Evolutionary conservation across 805 yeast genomes (phyloP).

Genomic region (Yamadazyma akitaensis): DNA sequence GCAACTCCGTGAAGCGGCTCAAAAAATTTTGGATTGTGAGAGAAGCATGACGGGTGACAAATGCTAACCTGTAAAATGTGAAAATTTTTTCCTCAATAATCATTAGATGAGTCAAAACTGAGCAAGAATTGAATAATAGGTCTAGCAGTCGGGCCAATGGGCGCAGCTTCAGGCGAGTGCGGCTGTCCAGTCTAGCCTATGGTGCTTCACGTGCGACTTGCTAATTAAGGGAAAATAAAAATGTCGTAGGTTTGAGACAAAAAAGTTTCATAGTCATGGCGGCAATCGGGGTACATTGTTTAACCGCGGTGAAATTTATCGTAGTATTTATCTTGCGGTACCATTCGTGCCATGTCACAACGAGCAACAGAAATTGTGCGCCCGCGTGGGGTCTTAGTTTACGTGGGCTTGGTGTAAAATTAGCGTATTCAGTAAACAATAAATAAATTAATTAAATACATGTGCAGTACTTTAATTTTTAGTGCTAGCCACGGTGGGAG

Average conservation of each 20-base stretch:
- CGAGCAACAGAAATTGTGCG: background rate
- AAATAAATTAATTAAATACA: background rate
- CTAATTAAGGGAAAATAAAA: background rate
- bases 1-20: constrained; percentile 7
- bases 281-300: background rate
- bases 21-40: background rate
- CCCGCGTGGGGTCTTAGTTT: background rate
- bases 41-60: constrained; percentile 1
- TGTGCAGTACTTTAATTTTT: background rate
- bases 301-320: background rate
- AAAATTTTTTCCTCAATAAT: background rate
- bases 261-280: too few relatives aligned
- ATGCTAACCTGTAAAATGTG: constrained; percentile 6
- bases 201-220: background rate
- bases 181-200: background rate
- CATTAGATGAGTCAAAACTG: background rate
- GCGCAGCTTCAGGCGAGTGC: background rate
- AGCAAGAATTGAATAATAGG: background rate
- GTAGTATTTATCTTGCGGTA: background rate
- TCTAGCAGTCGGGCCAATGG: background rate
- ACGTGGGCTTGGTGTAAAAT: background rate
- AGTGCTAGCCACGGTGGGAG: background rate
- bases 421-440: background rate
- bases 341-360: background rate
- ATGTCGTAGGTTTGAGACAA: background rate